Conservation (phyloP, 73 alveolate species). For the Paramecium tetraurelia region DNA sequence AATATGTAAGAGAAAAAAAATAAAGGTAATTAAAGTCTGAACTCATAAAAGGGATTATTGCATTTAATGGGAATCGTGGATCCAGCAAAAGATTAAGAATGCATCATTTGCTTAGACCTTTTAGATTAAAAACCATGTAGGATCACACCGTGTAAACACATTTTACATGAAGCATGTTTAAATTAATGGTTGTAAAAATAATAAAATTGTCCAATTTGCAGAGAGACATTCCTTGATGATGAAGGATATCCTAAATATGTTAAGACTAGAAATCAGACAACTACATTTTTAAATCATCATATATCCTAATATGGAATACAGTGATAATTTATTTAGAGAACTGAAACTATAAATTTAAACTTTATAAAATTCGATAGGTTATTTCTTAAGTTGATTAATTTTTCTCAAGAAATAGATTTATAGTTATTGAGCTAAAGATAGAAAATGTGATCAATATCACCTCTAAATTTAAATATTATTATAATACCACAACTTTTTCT, state of each 20-base stretch:
- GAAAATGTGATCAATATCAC: no score
- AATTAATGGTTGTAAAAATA: neutral
- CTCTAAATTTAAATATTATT: no score
- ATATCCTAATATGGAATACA: neutral
- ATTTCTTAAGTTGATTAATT: neutral
- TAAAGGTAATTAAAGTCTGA: neutral
- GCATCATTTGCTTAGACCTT: conserved; percentile 4
- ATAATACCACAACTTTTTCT: no score
- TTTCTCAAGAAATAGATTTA: neutral
- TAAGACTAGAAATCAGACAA: neutral
- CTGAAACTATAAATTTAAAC: neutral
- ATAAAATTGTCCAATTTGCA: conserved; percentile 10
- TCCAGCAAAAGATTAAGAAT: conserved; percentile 42
- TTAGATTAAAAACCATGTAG: neutral
- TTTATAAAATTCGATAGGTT: neutral
- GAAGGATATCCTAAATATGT: neutral
- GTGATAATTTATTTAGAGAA: neutral
- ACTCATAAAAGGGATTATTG: neutral
- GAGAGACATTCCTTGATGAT: neutral
- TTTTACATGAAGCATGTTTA: neutral
- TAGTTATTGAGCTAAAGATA: no score
- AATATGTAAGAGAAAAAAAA: neutral
- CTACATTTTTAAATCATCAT: neutral
- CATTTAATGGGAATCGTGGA: neutral
- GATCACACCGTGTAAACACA: conserved; percentile 16